Percentiles rank a stretch among this genome's conserved stretches.
These are phyloP conservation scores for Ploettnerulaceae sp. DNA, from an alignment of 2,329 filamentous ascomycete genomes.

Conservation along the genomic window DNA sequence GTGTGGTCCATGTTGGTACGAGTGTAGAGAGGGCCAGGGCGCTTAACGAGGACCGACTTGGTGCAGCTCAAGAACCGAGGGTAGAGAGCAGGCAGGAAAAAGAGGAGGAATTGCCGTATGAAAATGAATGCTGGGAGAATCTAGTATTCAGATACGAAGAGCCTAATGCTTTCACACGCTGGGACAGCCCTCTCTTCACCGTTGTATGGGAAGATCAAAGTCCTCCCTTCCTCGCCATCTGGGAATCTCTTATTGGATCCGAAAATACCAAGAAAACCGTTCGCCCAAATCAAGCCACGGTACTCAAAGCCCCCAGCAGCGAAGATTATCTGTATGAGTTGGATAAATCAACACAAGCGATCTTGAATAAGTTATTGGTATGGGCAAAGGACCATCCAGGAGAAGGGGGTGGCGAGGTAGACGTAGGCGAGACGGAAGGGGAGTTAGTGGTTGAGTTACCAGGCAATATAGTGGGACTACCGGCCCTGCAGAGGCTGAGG, in stretches of 20 bases:
- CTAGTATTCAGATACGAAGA: conserved; percentile 71
- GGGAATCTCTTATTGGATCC: conserved; percentile 62
- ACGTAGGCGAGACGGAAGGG: conserved; percentile 34
- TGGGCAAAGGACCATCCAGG: conserved; percentile 60
- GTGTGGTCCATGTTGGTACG: conserved; percentile 64
- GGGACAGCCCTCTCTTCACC: conserved; percentile 80
- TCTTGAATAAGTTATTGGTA: conserved; percentile 65
- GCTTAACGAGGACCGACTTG: conserved; percentile 57
- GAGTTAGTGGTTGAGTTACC: conserved; percentile 61
- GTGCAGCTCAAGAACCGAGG: conserved; percentile 19
- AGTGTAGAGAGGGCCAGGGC: conserved; percentile 45
- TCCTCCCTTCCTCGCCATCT: conserved; percentile 64
- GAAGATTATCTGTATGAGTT: conserved; percentile 75
- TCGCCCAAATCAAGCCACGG: conserved; percentile 70
- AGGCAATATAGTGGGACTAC: conserved; percentile 59
- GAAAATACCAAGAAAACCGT: conserved; percentile 60
- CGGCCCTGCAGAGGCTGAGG: conserved; percentile 71
- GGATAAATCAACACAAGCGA: conserved; percentile 72
- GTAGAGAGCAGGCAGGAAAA: conserved; percentile 26
- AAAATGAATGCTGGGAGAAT: conserved; percentile 32
- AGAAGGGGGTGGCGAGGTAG: conserved; percentile 56
- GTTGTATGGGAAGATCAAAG: conserved; percentile 70
- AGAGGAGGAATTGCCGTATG: conserved; percentile 32
- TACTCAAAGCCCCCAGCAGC: conserved; percentile 58
- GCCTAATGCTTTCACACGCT: conserved; percentile 77